A percentile compares a stretch with the other conserved stretches of the same genome.
Evolutionary conservation across 768 basidiomycete genomes (phyloP).

Genomic region (Kwoniella pini): DNA sequence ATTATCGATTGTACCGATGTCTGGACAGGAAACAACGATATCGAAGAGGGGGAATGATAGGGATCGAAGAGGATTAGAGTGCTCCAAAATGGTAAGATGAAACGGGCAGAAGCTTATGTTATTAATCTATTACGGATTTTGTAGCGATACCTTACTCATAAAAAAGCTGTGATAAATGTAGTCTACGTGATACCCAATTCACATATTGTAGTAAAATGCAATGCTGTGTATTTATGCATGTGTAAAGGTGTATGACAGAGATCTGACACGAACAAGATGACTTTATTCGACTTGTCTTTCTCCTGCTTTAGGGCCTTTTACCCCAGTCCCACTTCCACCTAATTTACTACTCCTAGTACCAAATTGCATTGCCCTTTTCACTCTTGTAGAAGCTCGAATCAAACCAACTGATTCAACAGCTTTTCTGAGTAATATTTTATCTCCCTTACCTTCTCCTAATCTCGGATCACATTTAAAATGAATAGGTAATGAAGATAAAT

Average conservation of each 20-base stretch:
- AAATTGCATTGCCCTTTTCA: slow-evolving; percentile 97
- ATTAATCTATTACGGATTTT: too few relatives aligned
- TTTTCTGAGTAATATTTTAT: slow-evolving; percentile 80
- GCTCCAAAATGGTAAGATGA: too few relatives aligned
- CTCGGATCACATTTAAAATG: slow-evolving; percentile 79
- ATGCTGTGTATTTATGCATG: not conserved
- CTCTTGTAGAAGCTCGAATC: slow-evolving; percentile 68
- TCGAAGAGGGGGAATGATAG: not conserved
- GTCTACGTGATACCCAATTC: too few relatives aligned
- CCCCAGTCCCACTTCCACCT: slow-evolving; percentile 28
- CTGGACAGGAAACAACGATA: not conserved
- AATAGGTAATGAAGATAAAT: slow-evolving; percentile 75
- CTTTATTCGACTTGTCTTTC: slow-evolving; percentile 20
- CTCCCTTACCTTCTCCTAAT: slow-evolving; percentile 73
- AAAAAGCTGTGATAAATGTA: too few relatives aligned
- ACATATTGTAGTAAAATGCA: too few relatives aligned
- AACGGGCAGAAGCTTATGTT: too few relatives aligned
- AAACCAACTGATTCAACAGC: slow-evolving; percentile 74
- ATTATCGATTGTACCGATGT: not conserved
- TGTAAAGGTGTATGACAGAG: slow-evolving; percentile 9
- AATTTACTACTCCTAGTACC: slow-evolving; percentile 59
- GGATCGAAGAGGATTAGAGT: too few relatives aligned
- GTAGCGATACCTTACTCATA: too few relatives aligned
- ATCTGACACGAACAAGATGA: too few relatives aligned
- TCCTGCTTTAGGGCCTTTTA: slow-evolving; percentile 22